phyloP scores from a whole-genome alignment of 2,329 filamentous ascomycete genomes.

The Nectriaceae sp. region DNA sequence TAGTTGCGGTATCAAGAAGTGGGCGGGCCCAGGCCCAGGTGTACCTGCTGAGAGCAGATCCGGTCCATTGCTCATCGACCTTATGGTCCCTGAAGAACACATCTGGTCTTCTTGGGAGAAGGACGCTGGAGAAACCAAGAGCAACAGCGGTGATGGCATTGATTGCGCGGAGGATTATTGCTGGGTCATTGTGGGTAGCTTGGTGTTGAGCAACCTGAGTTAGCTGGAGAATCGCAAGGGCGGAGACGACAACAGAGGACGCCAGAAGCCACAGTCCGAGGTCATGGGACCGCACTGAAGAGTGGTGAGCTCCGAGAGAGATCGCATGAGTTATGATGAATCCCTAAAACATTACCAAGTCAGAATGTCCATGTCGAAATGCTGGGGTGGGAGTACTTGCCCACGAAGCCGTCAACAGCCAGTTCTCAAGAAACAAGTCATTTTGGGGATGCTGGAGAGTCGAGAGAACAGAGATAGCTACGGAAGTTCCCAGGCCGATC shows the following conservation, averaged over 20 bases:
- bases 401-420: constrained; percentile 63
- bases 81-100: constrained; percentile 60
- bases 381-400: constrained; percentile 47
- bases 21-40: constrained; percentile 66
- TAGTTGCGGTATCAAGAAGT: constrained; percentile 55
- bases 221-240: constrained; percentile 48
- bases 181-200: constrained; percentile 38
- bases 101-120: constrained; percentile 67
- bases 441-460: constrained; percentile 40
- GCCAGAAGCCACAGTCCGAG: constrained; percentile 54
- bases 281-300: constrained; percentile 53
- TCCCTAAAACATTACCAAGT: constrained; percentile 35
- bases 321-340: constrained; percentile 55
- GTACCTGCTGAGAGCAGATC: constrained; percentile 60
- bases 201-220: constrained; percentile 35
- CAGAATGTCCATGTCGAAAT: not conserved
- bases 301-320: constrained; percentile 49
- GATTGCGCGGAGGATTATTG: constrained; percentile 46
- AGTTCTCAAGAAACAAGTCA: constrained; percentile 53
- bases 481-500: constrained; percentile 55
- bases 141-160: constrained; percentile 48
- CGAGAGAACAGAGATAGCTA: constrained; percentile 57
- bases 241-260: constrained; percentile 47
- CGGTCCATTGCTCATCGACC: constrained; percentile 66
- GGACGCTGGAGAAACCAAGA: constrained; percentile 51